Evolutionary conservation across 2,329 filamentous ascomycete genomes (phyloP), one percentile per base, ranked within the genome.

Genomic region (Paecilomyces sp.): DNA sequence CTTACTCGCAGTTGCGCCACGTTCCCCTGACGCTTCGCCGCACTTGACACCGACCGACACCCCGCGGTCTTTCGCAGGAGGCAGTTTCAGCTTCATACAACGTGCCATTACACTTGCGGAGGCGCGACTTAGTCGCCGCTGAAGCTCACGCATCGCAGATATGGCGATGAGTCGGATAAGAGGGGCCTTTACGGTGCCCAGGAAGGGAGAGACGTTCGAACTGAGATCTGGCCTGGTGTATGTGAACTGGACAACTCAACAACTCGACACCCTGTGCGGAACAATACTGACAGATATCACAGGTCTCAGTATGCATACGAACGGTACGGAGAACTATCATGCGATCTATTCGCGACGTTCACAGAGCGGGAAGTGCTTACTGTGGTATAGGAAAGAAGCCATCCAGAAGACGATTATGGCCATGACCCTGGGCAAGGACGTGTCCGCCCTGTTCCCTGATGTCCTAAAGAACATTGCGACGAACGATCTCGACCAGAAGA

Each of bases 401-500:
- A 99, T 99, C 68, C 94, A 99, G 75, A 97, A 96, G 83, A 99
- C 94, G 65, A 99, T 99, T 80, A 97, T 97, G 92, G 92, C 94
- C 74, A 99, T 99, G 94, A 99, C 94, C 1, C 77, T 99, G 68
- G 94, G 94, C 75, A 99, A 99, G 78, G 94, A 99, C 79, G 94
- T 99, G 61, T 99, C 94, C 58, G 90, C 92, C 59, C 81, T 99
- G 64, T 99, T 99, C 74, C 94, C 94, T 1, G 94, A 99, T 73
- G 94, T 99, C 34, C 81, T 99, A 65, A 99, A 99, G 84, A 99
- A 99, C 73, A 99, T 99, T 76, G 94, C 94, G 60, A 99, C 94
- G 1, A 82, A 79, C 54, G 94, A 99, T 71, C 80, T 99, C 64
- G 94, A 99, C 75, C 94, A 99, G 81, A 99, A 99, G 85, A 99